Conservation (phyloP, 2,329 filamentous ascomycete species). For the Monosporascus sp. region DNA sequence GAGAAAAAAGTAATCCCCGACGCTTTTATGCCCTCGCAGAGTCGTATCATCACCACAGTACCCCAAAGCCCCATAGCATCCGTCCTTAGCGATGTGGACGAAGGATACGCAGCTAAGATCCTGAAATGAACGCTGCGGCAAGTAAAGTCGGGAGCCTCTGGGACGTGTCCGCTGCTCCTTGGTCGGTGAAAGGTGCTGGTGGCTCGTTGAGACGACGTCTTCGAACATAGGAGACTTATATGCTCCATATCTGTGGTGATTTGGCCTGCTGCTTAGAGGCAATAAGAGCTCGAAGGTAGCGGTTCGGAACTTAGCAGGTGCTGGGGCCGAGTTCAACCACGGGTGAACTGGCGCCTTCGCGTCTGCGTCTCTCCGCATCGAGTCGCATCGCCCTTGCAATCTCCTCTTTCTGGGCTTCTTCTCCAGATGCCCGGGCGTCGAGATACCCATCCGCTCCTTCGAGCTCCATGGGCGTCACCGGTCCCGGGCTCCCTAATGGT, state of each 20-base stretch:
- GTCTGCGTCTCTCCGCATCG: slow-evolving; percentile 28
- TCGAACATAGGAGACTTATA: background rate
- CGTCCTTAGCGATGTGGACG: too few species aligned
- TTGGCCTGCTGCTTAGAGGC: background rate
- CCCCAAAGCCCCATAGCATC: background rate
- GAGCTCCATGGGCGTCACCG: slow-evolving; percentile 58
- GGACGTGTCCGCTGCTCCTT: too few species aligned
- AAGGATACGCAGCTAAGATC: too few species aligned
- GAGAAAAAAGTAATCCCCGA: background rate
- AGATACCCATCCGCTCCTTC: slow-evolving; percentile 39
- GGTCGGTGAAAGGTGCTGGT: background rate
- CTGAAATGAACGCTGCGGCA: too few species aligned
- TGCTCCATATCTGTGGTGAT: background rate
- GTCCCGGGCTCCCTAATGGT: slow-evolving; percentile 54
- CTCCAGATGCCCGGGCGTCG: slow-evolving; percentile 23
- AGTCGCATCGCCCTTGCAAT: slow-evolving; percentile 25
- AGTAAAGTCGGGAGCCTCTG: too few species aligned
- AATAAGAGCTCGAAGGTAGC: background rate
- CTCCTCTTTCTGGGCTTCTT: slow-evolving; percentile 20
- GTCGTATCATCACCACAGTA: background rate
- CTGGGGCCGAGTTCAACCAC: slow-evolving; percentile 26
- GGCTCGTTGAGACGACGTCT: background rate
- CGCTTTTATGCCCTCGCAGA: too few species aligned
- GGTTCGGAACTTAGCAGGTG: slow-evolving; percentile 18
- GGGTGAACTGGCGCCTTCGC: slow-evolving; percentile 28